Evolutionary conservation across 2,329 filamentous ascomycete species (phyloP), one percentile per base, ranked within the genome.

Genomic region (Alternaria sp.): DNA sequence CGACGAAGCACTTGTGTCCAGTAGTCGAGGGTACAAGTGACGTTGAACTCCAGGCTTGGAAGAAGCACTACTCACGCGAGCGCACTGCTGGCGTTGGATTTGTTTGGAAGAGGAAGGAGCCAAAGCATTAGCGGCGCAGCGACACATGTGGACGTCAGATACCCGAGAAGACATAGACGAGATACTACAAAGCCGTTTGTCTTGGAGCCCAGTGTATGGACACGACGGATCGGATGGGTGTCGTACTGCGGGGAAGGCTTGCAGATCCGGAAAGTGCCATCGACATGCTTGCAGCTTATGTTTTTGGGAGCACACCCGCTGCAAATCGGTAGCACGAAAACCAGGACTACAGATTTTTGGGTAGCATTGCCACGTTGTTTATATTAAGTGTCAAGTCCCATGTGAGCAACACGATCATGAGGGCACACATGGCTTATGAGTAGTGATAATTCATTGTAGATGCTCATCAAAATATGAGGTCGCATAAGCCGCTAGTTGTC

Each of bases 191-290:
- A 28, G 51, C 56, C 41, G 57, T 43, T 49, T 24, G 44, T 20
- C 8, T 44, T 43, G 48, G 7, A 51, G 22, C 20, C n/a, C 24
- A 36, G 46, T 38, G 38, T 34, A 39, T 52, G 54, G 42, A 32
- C 30, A 49, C 22, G 41, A 34, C 20, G 28, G 18, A 46, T n/a
- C 36, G 51, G 34, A 51, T 34, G 30, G 43, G n/a, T 59, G 57
- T 51, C 53, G 54, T 47, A 46, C 34, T 60, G 57, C 57, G 57
- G 57, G 57, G 57, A 60, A 60, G 47, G 53, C 47, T 34, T 47
- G 53, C 41, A 51, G 41, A 46, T 51, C 47, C 53, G 52, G 53
- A 42, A 51, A 57, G 47, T 60, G 53, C n/a, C 53, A 52, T 60
- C 41, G 28, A 28, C 32, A 49, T 48, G 51, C 56, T 38, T 55